These are phyloP conservation scores for Yamadazyma conglobata DNA, from an alignment of 1,139 yeast species.

Conservation along the genomic window DNA sequence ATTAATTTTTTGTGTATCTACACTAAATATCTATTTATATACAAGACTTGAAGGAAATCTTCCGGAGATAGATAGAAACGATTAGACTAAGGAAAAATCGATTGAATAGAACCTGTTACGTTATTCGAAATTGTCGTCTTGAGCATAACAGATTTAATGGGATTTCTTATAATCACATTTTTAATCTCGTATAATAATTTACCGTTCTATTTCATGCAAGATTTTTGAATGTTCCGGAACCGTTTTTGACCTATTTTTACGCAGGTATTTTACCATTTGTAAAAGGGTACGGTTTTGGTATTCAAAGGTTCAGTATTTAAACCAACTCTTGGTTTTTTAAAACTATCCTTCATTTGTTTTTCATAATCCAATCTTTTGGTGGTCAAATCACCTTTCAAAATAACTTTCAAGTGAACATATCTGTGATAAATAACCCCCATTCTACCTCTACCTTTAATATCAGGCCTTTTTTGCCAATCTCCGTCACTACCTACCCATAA, in stretches of 20 bases:
- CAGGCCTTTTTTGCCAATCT: constrained; percentile 64
- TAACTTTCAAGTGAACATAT: constrained; percentile 75
- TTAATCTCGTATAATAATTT: no score
- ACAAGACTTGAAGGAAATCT: no score
- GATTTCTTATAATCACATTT: no score
- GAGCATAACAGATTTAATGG: no score
- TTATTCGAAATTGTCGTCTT: no score
- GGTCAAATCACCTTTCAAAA: constrained; percentile 66
- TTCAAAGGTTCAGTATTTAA: constrained; percentile 47
- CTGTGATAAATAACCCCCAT: constrained; percentile 75
- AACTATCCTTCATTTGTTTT: constrained; percentile 37
- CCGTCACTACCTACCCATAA: constrained; percentile 96
- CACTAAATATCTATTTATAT: constrained; percentile 5
- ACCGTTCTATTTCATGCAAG: no score
- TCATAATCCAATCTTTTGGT: constrained; percentile 61
- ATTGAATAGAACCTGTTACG: no score
- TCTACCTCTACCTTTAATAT: constrained; percentile 89
- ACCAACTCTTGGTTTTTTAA: constrained; percentile 43
- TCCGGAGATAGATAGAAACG: no score
- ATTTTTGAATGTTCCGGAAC: no score
- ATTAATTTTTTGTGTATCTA: constrained; percentile 4
- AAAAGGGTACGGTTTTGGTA: constrained; percentile 40
- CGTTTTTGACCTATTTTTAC: no score
- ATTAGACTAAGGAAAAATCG: no score
- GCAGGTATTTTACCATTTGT: constrained; percentile 44